A percentile compares a stretch with the other conserved stretches of the same genome.
Conservation (phyloP, 495 filamentous ascomycete species). For the Aspergillus baeticus region DNA sequence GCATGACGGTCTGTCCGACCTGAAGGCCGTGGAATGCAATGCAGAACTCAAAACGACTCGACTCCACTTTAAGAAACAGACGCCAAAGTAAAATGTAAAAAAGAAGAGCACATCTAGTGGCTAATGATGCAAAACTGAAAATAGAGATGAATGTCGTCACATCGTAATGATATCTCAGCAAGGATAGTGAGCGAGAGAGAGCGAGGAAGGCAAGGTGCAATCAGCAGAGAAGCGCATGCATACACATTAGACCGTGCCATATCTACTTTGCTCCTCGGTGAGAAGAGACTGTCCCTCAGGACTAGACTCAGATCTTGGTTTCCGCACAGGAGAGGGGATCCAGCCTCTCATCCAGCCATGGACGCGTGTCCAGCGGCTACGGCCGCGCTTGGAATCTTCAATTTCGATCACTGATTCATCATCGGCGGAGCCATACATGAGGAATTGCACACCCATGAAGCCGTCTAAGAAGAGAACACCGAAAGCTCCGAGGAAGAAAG, state of each 20-base stretch:
- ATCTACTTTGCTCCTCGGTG: conserved; percentile 29
- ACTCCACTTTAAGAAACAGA: not conserved
- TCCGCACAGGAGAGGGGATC: conserved; percentile 49
- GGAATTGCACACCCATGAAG: conserved; percentile 64
- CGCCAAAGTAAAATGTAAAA: not conserved
- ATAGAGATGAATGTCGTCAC: not conserved
- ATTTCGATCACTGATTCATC: conserved; percentile 30
- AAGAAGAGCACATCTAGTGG: not conserved
- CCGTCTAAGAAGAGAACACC: conserved; percentile 68
- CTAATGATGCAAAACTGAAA: not conserved
- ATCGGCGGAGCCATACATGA: conserved; percentile 51
- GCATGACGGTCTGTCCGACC: not conserved
- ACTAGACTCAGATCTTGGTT: conserved; percentile 2
- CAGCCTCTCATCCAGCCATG: conserved; percentile 70
- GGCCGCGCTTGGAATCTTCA: conserved; percentile 38
- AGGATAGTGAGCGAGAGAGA: too few relatives aligned
- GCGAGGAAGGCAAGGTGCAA: not conserved
- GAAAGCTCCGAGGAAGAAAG: conserved; percentile 71
- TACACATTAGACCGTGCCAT: conserved; percentile 34
- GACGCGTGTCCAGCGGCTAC: conserved; percentile 53
- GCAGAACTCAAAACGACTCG: not conserved
- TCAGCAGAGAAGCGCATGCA: not conserved
- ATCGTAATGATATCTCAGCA: conserved; percentile 3
- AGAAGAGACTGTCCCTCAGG: conserved; percentile 37
- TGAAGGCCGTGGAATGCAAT: not conserved